Base-by-base conservation (phyloP, 2,329 filamentous ascomycete genomes). In the Calycina marina region DNA sequence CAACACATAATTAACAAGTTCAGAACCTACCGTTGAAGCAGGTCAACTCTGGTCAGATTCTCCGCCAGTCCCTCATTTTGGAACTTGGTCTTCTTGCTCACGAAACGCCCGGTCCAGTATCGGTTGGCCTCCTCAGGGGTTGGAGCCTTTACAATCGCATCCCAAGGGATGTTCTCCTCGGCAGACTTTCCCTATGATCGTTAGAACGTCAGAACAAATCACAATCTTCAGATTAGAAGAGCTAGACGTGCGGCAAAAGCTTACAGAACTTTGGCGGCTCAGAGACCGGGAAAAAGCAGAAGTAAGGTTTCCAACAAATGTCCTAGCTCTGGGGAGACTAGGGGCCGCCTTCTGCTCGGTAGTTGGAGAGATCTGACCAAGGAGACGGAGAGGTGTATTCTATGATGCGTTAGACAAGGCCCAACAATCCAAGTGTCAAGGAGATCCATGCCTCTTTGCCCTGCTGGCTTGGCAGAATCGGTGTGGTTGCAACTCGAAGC, bases 221-320 rank as follows among this genome's bases (percentile, higher is more conserved):
- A n/a, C n/a, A n/a, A n/a, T n/a, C n/a, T n/a, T n/a, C n/a, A n/a
- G n/a, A n/a, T n/a, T 26, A 15, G 30, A 30, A 14, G 26, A 18
- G 15, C 28, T 35, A 4, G 40, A 40, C 6, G 33, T 35, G 27
- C 39, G 18, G 25, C 37, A 37, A 24, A 22, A 32, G 18, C n/a
- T n/a, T n/a, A n/a, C n/a, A n/a, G 13, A 28, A 6, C 27, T 33
- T 5, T 40, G 31, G 15, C 31, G 38, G 6, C 32, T 22, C 22
- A 36, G 40, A 13, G 33, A 37, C n/a, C 57, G 54, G 1, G 62
- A 63, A 2, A 65, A 53, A 1, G 62, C 61, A 3, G 56, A 53
- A 4, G 60, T 62, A 22, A 68, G 39, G 8, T 56, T 5, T 60
- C 59, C 8, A 68, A 43, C 2, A 61, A 65, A 49, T 1, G 65